Evolutionary conservation across 2,329 filamentous ascomycete genomes (phyloP).

Genomic region (Thelonectria blattea): DNA sequence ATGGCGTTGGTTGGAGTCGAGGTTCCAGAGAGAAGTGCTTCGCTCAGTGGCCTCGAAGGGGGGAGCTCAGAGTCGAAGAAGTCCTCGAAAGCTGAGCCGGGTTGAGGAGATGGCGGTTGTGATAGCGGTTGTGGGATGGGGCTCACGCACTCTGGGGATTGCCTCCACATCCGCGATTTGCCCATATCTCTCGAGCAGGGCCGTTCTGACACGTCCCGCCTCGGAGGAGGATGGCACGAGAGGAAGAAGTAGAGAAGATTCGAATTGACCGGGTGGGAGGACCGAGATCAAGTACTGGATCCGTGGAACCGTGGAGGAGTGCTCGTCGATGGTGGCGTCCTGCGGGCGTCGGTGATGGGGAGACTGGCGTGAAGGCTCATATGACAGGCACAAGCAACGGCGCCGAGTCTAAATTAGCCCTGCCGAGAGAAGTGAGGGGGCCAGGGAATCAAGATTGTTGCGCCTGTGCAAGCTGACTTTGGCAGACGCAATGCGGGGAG

Average conservation of each 20-base stretch:
- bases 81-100: conserved; percentile 53
- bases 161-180: conserved; percentile 52
- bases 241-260: conserved; percentile 5
- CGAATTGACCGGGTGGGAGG: conserved; percentile 24
- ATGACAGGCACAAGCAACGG: conserved; percentile 31
- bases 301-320: conserved; percentile 24
- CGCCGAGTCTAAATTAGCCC: conserved; percentile 35
- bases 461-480: conserved; percentile 11
- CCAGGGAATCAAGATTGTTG: conserved; percentile 22
- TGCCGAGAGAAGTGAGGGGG: conserved; percentile 27
- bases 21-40: conserved; percentile 52
- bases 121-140: conserved; percentile 44
- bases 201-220: conserved; percentile 31
- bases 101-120: conserved; percentile 48
- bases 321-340: conserved; percentile 26
- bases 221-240: conserved; percentile 15
- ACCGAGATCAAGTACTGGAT: conserved; percentile 33
- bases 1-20: conserved; percentile 43
- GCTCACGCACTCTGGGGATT: conserved; percentile 52
- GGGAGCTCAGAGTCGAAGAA: conserved; percentile 51
- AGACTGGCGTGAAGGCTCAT: conserved; percentile 30
- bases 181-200: conserved; percentile 48
- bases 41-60: conserved; percentile 56
- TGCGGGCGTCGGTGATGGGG: conserved; percentile 27
- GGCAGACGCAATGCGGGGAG: conserved; percentile 5